phyloP scores from a whole-genome alignment of 345 rosid species.

The Brassica juncea region DNA sequence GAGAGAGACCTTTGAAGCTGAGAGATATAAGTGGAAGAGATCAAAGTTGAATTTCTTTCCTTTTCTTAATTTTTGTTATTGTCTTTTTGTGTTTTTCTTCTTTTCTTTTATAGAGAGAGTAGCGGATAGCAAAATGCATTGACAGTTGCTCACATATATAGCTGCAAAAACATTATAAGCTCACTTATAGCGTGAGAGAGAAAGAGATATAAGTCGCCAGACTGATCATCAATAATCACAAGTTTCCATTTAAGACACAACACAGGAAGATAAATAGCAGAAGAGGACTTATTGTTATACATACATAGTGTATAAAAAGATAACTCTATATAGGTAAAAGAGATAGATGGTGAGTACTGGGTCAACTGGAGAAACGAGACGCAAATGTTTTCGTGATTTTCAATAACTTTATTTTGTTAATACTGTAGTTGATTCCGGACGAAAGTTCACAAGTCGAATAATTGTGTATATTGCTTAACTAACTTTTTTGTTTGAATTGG shows the following conservation, averaged over 20 bases:
- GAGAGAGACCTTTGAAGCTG: conserved; percentile 13
- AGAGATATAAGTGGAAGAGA: conserved; percentile 32
- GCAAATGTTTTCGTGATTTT: background rate
- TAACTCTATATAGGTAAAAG: conserved; percentile 14
- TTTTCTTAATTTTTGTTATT: conserved; percentile 17
- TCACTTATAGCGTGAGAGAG: conserved; percentile 28
- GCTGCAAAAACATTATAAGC: conserved; percentile 12
- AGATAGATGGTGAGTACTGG: conserved; percentile 21
- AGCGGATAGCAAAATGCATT: conserved; percentile 15
- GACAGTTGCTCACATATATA: conserved; percentile 14
- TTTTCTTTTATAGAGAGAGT: conserved; percentile 31
- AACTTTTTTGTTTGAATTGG: background rate
- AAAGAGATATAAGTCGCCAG: conserved; percentile 30
- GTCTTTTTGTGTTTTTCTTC: background rate
- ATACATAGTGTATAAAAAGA: conserved; percentile 44
- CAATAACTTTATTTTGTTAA: background rate
- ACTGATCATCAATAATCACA: conserved; percentile 45
- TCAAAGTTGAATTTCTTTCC: conserved; percentile 22
- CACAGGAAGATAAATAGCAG: conserved; percentile 21
- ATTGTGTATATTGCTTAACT: background rate
- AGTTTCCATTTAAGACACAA: conserved; percentile 34
- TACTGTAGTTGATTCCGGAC: conserved; percentile 18
- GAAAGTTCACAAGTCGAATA: conserved; percentile 15
- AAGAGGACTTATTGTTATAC: conserved; percentile 17
- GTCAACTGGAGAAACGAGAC: conserved; percentile 28